Evolutionary conservation across 2,329 filamentous ascomycete genomes (phyloP).

Genomic region (Zasmidium angulare): DNA sequence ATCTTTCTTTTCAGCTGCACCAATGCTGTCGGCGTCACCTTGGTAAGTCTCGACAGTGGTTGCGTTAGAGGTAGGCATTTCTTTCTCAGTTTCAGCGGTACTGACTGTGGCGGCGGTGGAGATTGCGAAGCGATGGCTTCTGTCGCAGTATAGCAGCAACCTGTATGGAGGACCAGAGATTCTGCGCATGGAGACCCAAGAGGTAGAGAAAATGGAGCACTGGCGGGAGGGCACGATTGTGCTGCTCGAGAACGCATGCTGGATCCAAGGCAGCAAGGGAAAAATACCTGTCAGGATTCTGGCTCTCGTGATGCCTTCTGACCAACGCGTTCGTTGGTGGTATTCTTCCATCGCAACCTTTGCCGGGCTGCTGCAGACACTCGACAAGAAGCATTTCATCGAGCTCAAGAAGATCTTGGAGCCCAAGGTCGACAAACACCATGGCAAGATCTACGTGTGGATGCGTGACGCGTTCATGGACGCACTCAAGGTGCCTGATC

Average conservation of each 20-base stretch:
- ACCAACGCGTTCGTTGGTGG: constrained; percentile 24
- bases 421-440: constrained; percentile 1
- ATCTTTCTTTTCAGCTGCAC: constrained; percentile 17
- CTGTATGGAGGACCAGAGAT: background rate
- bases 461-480: constrained; percentile 18
- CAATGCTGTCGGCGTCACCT: constrained; percentile 5
- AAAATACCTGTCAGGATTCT: constrained; percentile 17
- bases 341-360: constrained; percentile 16
- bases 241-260: constrained; percentile 20
- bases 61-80: background rate
- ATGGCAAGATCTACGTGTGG: constrained; percentile 19
- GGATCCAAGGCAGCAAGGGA: constrained; percentile 1
- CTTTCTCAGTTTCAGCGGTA: background rate
- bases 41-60: no score
- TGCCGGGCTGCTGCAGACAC: constrained; percentile 8
- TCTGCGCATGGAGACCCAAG: constrained; percentile 22
- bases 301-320: constrained; percentile 20
- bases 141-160: background rate
- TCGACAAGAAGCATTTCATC: constrained; percentile 4
- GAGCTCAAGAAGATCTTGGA: background rate
- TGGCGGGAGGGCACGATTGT: constrained; percentile 12
- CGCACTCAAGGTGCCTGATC: constrained; percentile 19
- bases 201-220: constrained; percentile 16
- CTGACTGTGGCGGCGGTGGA: background rate
- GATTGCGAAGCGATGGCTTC: constrained; percentile 16